Conservation (phyloP, 1,139 yeast species). For the Debaryomycetaceae sp. region DNA sequence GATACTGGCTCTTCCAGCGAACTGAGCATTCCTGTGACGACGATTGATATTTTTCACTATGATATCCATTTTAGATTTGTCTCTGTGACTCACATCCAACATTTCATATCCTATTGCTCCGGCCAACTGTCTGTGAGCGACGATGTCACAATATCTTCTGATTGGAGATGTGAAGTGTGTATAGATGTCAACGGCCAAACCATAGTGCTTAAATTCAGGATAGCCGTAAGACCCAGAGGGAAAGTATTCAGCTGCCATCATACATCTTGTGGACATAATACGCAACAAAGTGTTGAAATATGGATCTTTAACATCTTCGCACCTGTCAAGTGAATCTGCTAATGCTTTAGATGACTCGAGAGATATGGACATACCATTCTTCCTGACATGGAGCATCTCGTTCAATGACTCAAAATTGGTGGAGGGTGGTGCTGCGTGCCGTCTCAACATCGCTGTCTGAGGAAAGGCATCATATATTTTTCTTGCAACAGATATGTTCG, state of each 20-base stretch:
- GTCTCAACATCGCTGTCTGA: conserved; percentile 96
- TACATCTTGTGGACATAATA: conserved; percentile 97
- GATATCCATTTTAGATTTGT: conserved; percentile 84
- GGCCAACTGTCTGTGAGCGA: conserved; percentile 95
- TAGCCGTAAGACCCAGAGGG: conserved; percentile 89
- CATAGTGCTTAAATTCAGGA: conserved; percentile 95
- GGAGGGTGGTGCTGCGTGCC: conserved; percentile 96
- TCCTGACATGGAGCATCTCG: conserved; percentile 84
- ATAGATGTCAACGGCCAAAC: conserved; percentile 94
- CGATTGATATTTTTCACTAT: conserved; percentile 87
- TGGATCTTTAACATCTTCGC: conserved; percentile 77
- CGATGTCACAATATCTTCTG: conserved; percentile 96
- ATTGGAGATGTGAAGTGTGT: conserved; percentile 99
- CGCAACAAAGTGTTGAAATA: conserved; percentile 92
- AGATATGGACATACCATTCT: conserved; percentile 68
- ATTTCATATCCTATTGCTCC: conserved; percentile 95
- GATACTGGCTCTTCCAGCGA: conserved; percentile 97
- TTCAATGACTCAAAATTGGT: conserved; percentile 86
- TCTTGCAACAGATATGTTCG: conserved; percentile 92
- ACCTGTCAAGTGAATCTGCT: conserved; percentile 90
- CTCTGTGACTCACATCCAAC: conserved; percentile 77
- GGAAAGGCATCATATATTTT: conserved; percentile 91
- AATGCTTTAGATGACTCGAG: conserved; percentile 85
- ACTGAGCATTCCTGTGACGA: conserved; percentile 96
- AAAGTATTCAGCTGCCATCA: conserved; percentile 99